Conservation (phyloP, 192 early-diverging fungal species). For the Coemansia sp. region DNA sequence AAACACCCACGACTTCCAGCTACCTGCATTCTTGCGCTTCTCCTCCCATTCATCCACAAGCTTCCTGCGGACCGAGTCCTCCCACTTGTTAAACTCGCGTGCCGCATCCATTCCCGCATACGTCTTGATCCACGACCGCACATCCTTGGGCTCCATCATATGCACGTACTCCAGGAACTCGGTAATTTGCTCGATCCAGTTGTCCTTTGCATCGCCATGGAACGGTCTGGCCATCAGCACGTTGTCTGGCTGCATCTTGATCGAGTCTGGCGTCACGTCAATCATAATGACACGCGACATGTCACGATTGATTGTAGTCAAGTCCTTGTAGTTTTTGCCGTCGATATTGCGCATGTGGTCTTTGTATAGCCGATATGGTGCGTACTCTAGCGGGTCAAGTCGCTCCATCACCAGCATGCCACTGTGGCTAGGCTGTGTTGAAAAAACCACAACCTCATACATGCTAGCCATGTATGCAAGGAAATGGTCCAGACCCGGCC, state of each 20-base stretch:
- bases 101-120: conserved; percentile 72
- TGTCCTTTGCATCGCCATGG: conserved; percentile 79
- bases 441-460: conserved; percentile 96
- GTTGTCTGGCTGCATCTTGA: conserved; percentile 90
- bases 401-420: conserved; percentile 83
- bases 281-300: conserved; percentile 89
- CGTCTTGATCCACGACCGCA: conserved; percentile 67
- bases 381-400: conserved; percentile 86
- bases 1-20: conserved; percentile 58
- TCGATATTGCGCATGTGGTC: conserved; percentile 88
- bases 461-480: conserved; percentile 84
- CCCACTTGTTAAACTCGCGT: conserved; percentile 66
- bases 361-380: conserved; percentile 85
- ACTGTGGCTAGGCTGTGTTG: conserved; percentile 78
- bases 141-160: conserved; percentile 73
- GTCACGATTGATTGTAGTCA: conserved; percentile 93
- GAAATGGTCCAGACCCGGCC: conserved; percentile 96
- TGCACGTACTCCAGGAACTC: conserved; percentile 83
- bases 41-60: conserved; percentile 69
- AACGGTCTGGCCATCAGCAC: conserved; percentile 81
- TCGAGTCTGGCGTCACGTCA: conserved; percentile 85
- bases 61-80: conserved; percentile 64
- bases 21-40: conserved; percentile 59
- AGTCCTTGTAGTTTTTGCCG: conserved; percentile 83
- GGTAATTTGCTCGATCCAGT: conserved; percentile 78